Base-by-base conservation (phyloP, 1,284 basidiomycete genomes). In the Rhodotorula sp. region DNA sequence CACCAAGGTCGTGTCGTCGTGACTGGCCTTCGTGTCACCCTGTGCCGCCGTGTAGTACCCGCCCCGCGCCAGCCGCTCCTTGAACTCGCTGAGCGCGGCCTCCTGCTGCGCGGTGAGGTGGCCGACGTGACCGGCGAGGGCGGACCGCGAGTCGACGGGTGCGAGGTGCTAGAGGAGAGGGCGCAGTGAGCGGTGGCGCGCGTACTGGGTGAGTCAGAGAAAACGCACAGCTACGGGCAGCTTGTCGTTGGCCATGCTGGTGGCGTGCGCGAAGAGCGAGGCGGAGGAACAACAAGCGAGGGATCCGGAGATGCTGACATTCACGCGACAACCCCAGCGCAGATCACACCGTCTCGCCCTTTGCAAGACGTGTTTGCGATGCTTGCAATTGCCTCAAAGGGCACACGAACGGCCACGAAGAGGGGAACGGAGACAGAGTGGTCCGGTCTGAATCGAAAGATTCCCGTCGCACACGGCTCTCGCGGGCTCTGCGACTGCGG, bases 1-100 rank as follows among this genome's bases (percentile, higher is more conserved):
- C 90, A 90, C 80, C 34, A 91, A 80, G 12, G 89, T 90, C 7
- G 85, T 79, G 65, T 91, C 90, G 69, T 89, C 87, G 75, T 88
- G 61, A 17, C 39, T 55, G 25, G 67, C n/a, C 4, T 22, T n/a
- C n/a, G 60, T 4, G 6, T n/a, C 34, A 7, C 44, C 56, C 9
- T n/a, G n/a, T n/a, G 48, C 56, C 21, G 66, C 68, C 21, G 37
- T 60, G 53, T 89, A 90, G 51, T 90, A 83, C 32, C 83, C 81
- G 3, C 84, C 84, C 32, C 83, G 82, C 13, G 75, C 76, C 15
- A 91, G 83, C 58, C 82, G 83, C 19, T 81, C 76, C 79, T 86
- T 88, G 83, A 90, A 89, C 1, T 79, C 76, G 2, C 80, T 78
- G 37, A 90, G 81, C 21, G 84, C 82, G 51, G 83, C 79, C 73